Evolutionary conservation across 345 rosid species (phyloP), one percentile per base, ranked within the genome.

Genomic region (Arabis hirsuta): DNA sequence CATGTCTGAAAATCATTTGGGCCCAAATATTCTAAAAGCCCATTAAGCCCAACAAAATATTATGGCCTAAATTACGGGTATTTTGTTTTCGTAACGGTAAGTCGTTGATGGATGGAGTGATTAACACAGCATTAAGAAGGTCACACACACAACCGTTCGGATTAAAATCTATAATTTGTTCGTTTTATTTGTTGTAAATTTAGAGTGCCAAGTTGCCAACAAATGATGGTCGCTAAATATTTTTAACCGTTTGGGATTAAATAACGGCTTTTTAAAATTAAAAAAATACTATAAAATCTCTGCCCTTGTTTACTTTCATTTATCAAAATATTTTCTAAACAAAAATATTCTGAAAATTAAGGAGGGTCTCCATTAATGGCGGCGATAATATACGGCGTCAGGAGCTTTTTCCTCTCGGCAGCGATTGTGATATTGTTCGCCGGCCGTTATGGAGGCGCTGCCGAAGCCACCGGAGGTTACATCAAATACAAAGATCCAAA

Each of bases 401-500:
- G 34, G 34, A 75, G 52, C 2, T 4, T 75, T 1, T 2, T 48
- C 60, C 20, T 76, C 55, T 56, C 51, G 42, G 47, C 55, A 39
- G 66, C 65, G 10, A 55, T 69, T 27, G 71, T 64, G 59, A 29
- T 69, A 56, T 38, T 69, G 66, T 76, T 62, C 24, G 47, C 14
- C 9, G 4, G 67, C 7, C 60, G 41, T 69, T 70, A 55, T 63
- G 79, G 71, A 63, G 71, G 2, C 4, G 75, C 71, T 42, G 51
- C 57, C 58, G 64, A 56, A 36, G 65, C 70, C 20, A 8, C 52
- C 67, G 47, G 73, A 20, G 73, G 41, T 12, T 65, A 79, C 53
- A 45, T 82, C 16, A 82, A 80, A 27, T 84, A 81, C 48, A 84
- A 79, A 69, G 85, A 84, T 62, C 84, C 86, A 13, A 77, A 79